Evolutionary conservation across 768 basidiomycete species (phyloP), one percentile per base, ranked within the genome.

Genomic region (Steccherinum ochraceum): DNA sequence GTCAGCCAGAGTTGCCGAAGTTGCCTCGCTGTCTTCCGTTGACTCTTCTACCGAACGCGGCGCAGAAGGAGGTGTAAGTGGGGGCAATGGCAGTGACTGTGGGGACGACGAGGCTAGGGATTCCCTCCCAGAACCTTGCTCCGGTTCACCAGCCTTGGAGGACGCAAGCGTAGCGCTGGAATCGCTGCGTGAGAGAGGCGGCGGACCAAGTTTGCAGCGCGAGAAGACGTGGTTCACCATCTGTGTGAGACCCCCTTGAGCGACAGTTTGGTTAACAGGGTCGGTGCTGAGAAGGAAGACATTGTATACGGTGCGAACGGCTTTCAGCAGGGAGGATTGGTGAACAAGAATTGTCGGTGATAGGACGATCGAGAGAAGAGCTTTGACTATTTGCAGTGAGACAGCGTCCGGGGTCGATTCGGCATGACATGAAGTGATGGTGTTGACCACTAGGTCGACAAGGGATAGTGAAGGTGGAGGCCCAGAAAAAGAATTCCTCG

Each of bases 211-310:
- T 63, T 75, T 76, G 61, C 90, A 91, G 19, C 96, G 80, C 12
- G 86, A 78, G 65, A 99, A 98, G 51, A 98, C 84, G 61, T 97
- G 94, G 60, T 96, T 89, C 2, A 98, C 93, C 85, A 99, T 98
- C 67, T 99, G 96, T 0, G 93, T 93, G 16, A 99, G 78, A 16
- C 94, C 93, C 18, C 95, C 96, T 67, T 99, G 96, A 16, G 96
- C 96, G 30, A 99, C 95, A 74, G 90, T 94, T 69, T 98, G 96
- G 58, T 95, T 98, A 46, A 93, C 88, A 3, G 86, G 79, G 61
- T 95, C 92, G 19, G 79, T 76, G 59, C 91, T 93, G 52, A 98
- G 76, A 23, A 99, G 75, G 66, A 98, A 99, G 52, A 99, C 86
- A 65, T 99, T 98, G 72, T 98, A 99, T 3, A 99, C 96, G 18